Percentiles rank a stretch among this genome's conserved stretches.
These are phyloP conservation scores for Chrysanthemum seticuspe DNA, from an alignment of 129 eudicot genomes.

Conservation along the genomic window DNA sequence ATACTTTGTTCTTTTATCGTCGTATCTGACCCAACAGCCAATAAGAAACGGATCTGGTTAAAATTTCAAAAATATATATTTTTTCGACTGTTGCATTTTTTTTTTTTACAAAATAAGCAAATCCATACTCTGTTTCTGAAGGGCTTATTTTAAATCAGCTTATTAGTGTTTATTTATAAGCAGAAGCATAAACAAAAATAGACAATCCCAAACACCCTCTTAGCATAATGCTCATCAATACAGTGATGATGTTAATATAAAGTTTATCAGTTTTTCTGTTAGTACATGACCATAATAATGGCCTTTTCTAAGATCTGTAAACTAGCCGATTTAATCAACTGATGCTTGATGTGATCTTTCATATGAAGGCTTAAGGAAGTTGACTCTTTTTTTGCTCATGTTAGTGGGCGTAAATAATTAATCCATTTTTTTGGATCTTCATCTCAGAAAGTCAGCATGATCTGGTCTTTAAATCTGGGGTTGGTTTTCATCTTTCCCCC, in stretches of 20 bases:
- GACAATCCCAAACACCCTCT: no score
- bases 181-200: no score
- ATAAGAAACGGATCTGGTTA: no score
- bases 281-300: neutral
- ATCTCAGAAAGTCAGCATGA: neutral
- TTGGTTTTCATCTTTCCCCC: neutral
- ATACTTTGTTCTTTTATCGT: no score
- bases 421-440: neutral
- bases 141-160: no score
- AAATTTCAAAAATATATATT: no score
- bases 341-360: neutral
- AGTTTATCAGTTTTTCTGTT: neutral
- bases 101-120: no score
- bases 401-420: neutral
- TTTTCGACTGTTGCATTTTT: no score
- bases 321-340: neutral
- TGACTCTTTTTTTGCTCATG: constrained; percentile 6
- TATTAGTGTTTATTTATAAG: no score
- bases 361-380: constrained; percentile 11
- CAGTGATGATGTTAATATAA: neutral
- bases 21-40: no score
- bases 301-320: neutral
- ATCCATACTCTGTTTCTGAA: no score
- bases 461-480: neutral
- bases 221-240: neutral